These are phyloP conservation scores for Cinchona pubescens DNA, from an alignment of 257 asterid species.

Conservation along the genomic window DNA sequence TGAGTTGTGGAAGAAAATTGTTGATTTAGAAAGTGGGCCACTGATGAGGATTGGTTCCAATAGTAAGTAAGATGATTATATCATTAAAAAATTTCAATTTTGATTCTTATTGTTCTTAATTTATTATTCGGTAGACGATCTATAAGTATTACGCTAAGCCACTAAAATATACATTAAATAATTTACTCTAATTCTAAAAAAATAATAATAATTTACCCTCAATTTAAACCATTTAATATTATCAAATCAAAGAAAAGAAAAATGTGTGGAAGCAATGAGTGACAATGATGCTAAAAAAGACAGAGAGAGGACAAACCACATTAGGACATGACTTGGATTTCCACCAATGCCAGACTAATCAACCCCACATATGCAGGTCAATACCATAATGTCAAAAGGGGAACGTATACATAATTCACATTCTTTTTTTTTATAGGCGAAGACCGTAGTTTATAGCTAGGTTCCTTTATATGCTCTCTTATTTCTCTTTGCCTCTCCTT, in stretches of 20 bases:
- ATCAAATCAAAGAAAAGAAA: neutral
- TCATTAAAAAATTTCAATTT: too few species aligned
- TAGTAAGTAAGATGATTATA: too few species aligned
- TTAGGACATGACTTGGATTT: constrained; percentile 61
- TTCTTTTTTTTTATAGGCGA: neutral
- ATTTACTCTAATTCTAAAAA: too few species aligned
- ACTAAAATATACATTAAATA: too few species aligned
- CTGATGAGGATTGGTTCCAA: too few species aligned
- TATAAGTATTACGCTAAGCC: too few species aligned
- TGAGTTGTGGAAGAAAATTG: neutral
- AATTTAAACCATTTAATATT: too few species aligned
- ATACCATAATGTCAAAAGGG: constrained; percentile 20
- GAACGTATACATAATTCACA: neutral
- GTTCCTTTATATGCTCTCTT: neutral
- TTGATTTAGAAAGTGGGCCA: neutral
- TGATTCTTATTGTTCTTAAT: too few species aligned
- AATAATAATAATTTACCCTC: too few species aligned
- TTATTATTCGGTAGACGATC: too few species aligned
- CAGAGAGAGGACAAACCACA: constrained; percentile 36
- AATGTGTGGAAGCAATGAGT: constrained; percentile 19
- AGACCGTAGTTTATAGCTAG: neutral
- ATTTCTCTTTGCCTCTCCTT: neutral
- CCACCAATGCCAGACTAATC: constrained; percentile 30
- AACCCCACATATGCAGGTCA: constrained; percentile 36
- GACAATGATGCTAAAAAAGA: constrained; percentile 33